Percentiles rank a stretch among this genome's conserved stretches.
phyloP scores from a whole-genome alignment of 331 rosid species.

The Quercus tomentella region DNA sequence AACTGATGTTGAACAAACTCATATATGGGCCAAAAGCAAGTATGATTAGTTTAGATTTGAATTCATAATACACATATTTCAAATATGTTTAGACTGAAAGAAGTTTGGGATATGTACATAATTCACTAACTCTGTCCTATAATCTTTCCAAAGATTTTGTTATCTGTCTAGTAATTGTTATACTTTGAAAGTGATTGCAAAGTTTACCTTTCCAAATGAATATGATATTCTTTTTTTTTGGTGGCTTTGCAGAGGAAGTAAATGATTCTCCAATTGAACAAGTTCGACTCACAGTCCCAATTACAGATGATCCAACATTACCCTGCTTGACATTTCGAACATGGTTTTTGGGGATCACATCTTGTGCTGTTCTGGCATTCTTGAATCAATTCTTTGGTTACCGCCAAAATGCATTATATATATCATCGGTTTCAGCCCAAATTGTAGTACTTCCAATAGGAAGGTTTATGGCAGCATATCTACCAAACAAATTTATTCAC shows the following conservation, averaged over 20 bases:
- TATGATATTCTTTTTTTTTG: background rate
- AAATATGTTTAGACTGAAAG: background rate
- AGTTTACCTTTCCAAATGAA: background rate
- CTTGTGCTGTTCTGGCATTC: conserved; percentile 29
- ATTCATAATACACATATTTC: too few species aligned
- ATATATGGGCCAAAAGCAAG: too few species aligned
- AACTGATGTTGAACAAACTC: too few species aligned
- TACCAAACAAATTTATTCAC: conserved; percentile 8
- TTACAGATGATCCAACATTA: conserved; percentile 31
- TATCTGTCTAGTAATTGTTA: background rate
- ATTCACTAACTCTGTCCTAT: background rate
- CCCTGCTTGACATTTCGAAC: conserved; percentile 34
- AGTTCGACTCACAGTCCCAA: conserved; percentile 40
- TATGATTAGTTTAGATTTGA: too few species aligned
- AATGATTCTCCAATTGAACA: conserved; percentile 37
- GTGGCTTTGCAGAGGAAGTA: background rate
- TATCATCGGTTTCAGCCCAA: conserved; percentile 34
- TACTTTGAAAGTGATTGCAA: background rate
- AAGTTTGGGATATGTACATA: background rate
- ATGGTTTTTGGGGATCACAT: conserved; percentile 33
- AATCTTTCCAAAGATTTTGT: background rate
- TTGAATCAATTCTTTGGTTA: conserved; percentile 38
- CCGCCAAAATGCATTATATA: conserved; percentile 24
- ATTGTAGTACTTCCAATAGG: conserved; percentile 37
- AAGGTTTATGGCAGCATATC: conserved; percentile 26